A percentile compares a stretch with the other conserved stretches of the same genome.
Evolutionary conservation across 805 yeast genomes (phyloP).

Genomic region (Blastobotrys chiropterorum): DNA sequence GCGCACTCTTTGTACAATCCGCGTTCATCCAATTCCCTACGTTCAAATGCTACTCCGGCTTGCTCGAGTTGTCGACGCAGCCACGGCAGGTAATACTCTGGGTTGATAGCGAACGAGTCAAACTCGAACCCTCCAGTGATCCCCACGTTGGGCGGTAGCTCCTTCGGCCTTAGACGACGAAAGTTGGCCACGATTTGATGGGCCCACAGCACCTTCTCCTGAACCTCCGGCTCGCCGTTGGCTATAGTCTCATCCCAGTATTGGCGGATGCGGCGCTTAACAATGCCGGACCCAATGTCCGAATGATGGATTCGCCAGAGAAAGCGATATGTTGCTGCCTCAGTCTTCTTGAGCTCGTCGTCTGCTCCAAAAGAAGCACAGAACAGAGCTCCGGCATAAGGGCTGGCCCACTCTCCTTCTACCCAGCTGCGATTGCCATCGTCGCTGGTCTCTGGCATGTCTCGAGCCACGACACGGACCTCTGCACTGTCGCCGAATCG

Average conservation of each 20-base stretch:
- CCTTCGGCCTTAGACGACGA: conserved; percentile 11
- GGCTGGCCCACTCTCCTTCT: conserved; percentile 19
- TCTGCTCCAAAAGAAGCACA: conserved; percentile 6
- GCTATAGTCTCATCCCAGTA: conserved; percentile 10
- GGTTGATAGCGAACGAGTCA: conserved; percentile 16
- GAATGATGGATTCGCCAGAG: conserved; percentile 16
- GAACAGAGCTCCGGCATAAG: conserved; percentile 23
- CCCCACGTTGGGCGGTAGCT: conserved; percentile 11
- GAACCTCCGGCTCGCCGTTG: conserved; percentile 10
- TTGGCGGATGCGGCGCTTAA: conserved; percentile 12
- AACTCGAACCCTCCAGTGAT: conserved; percentile 20
- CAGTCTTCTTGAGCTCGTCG: conserved; percentile 7
- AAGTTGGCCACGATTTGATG: conserved; percentile 12
- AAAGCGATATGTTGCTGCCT: conserved; percentile 13
- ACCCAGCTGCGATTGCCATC: conserved; percentile 13
- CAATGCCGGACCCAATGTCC: conserved; percentile 13
- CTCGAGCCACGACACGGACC: conserved; percentile 18
- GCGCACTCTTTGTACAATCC: neutral
- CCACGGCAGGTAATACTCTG: conserved; percentile 18
- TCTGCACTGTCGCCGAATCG: neutral
- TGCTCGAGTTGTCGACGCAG: conserved; percentile 13
- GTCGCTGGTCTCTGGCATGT: conserved; percentile 17
- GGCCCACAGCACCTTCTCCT: conserved; percentile 7
- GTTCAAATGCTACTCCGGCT: conserved; percentile 15
- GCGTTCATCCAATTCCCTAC: conserved; percentile 4